A percentile compares a stretch with the other conserved stretches of the same genome.
Conservation (phyloP, 129 eudicot species). For the Escallonia rubra region DNA sequence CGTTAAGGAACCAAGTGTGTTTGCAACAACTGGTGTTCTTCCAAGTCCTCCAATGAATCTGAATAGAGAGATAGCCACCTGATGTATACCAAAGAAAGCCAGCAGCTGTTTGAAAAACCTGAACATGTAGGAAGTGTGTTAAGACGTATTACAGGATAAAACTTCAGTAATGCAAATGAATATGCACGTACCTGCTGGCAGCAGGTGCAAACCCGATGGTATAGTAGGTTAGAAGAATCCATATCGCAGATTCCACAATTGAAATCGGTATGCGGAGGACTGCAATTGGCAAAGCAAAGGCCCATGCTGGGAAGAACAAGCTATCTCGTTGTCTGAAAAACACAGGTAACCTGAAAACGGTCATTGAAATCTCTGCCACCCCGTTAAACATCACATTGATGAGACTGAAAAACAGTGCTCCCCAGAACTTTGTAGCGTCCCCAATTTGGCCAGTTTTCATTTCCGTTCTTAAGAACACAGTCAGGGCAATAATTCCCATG, state of each 20-base stretch:
- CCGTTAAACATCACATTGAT: slow-evolving; percentile 7
- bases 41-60: no score
- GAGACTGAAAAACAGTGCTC: slow-evolving; percentile 9
- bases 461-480: slow-evolving; percentile 14
- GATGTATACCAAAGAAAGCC: slow-evolving; percentile 3
- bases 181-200: slow-evolving; percentile 1
- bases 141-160: not conserved
- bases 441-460: slow-evolving; percentile 4
- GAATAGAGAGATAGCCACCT: not conserved
- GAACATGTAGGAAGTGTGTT: not conserved
- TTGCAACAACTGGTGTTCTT: no score
- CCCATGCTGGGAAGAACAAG: slow-evolving; percentile 12
- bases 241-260: not conserved
- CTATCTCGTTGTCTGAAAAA: slow-evolving; percentile 6
- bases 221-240: slow-evolving; percentile 6
- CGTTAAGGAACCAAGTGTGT: no score
- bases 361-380: slow-evolving; percentile 4
- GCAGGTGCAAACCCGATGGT: slow-evolving; percentile 14
- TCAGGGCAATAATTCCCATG: slow-evolving; percentile 13
- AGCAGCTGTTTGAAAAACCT: slow-evolving; percentile 8
- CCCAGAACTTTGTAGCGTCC: not conserved
- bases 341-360: slow-evolving; percentile 1
- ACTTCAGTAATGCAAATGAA: not conserved
- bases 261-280: not conserved
- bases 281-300: slow-evolving; percentile 11